phyloP scores from a whole-genome alignment of 2,329 filamentous ascomycete genomes.

The Elsinoe fawcettii region DNA sequence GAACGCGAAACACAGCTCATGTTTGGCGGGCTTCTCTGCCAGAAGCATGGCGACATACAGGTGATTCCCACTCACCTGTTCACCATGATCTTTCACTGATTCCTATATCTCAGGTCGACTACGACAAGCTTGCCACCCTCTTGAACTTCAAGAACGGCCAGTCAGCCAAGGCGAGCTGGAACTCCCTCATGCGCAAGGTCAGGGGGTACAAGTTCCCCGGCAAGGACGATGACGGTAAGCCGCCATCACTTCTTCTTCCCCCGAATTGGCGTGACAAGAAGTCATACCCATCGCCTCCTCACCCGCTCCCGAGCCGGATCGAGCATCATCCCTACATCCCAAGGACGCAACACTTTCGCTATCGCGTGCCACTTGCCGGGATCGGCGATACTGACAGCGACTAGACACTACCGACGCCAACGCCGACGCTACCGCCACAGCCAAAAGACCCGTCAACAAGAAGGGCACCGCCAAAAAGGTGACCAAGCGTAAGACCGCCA shows the following conservation, averaged over 20 bases:
- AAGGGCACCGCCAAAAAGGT: conserved; percentile 5
- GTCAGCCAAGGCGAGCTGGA: conserved; percentile 19
- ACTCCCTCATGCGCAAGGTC: conserved; percentile 66
- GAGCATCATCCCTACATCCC: too few relatives aligned
- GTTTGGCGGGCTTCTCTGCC: neutral
- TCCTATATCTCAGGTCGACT: conserved; percentile 20
- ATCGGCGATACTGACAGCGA: too few relatives aligned
- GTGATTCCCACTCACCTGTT: conserved; percentile 17
- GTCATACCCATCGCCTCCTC: too few relatives aligned
- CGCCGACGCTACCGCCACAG: too few relatives aligned
- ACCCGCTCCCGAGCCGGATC: too few relatives aligned
- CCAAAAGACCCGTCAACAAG: neutral
- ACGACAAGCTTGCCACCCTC: conserved; percentile 19
- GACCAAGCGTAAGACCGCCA: neutral
- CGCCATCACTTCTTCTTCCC: too few relatives aligned
- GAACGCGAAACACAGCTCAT: neutral
- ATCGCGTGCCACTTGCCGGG: too few relatives aligned
- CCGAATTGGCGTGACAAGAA: too few relatives aligned
- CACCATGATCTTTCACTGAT: neutral
- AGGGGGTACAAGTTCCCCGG: conserved; percentile 56
- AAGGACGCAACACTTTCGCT: too few relatives aligned
- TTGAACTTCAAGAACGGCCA: conserved; percentile 21
- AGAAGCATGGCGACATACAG: conserved; percentile 11
- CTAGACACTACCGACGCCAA: too few relatives aligned
- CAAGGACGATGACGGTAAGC: neutral